Percentiles rank a stretch among this genome's conserved stretches.
Conservation (phyloP, 768 basidiomycete genomes). For the Russula brevipes region DNA sequence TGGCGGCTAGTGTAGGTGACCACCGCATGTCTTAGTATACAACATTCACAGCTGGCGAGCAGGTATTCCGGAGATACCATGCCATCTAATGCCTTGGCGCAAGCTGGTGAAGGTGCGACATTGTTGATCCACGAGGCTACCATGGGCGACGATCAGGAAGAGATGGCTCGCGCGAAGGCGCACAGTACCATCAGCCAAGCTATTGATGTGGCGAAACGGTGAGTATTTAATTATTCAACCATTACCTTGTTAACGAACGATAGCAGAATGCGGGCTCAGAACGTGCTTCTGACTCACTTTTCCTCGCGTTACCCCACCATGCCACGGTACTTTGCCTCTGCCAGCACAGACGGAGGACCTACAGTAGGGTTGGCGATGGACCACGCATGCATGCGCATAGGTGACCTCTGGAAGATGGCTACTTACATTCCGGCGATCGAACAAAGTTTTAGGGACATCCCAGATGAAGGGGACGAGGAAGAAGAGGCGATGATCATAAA, state of each 20-base stretch:
- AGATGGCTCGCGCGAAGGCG: slow-evolving; percentile 66
- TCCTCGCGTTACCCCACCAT: slow-evolving; percentile 90
- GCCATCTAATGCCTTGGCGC: slow-evolving; percentile 63
- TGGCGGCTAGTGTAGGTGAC: slow-evolving; percentile 23
- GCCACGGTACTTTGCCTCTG: slow-evolving; percentile 39
- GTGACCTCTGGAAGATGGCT: slow-evolving; percentile 83
- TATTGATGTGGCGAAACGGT: slow-evolving; percentile 69
- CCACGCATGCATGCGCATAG: slow-evolving; percentile 61
- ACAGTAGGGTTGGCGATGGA: slow-evolving; percentile 77
- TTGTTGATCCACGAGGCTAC: slow-evolving; percentile 93
- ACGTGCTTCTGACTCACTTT: slow-evolving; percentile 91
- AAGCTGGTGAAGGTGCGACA: slow-evolving; percentile 61
- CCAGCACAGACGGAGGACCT: slow-evolving; percentile 16
- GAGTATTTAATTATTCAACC: slow-evolving; percentile 25
- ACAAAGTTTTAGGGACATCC: slow-evolving; percentile 50
- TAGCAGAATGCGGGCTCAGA: slow-evolving; percentile 74
- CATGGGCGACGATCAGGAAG: slow-evolving; percentile 78
- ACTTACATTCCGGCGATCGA: slow-evolving; percentile 69
- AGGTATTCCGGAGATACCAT: slow-evolving; percentile 93
- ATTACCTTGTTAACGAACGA: not conserved
- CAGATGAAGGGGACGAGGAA: slow-evolving; percentile 42
- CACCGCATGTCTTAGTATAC: not conserved
- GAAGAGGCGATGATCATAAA: slow-evolving; percentile 22
- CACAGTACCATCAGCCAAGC: slow-evolving; percentile 93
- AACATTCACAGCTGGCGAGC: slow-evolving; percentile 24